Evolutionary conservation across 208 protist genomes (phyloP), one percentile per base, ranked within the genome.

Genomic region (Trypanosoma caninum): DNA sequence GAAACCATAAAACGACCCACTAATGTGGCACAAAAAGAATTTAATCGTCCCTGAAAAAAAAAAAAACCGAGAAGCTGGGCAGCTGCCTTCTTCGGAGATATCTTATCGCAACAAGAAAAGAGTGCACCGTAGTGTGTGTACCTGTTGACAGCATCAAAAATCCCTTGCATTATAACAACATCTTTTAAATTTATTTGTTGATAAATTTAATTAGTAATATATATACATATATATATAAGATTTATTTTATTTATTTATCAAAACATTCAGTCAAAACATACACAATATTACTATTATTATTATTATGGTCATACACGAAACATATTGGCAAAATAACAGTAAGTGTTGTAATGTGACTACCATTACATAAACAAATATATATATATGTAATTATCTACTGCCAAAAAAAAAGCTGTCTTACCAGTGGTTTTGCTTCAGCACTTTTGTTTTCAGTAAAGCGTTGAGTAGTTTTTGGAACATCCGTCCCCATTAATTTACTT

Each of bases 361-460:
- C 7, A 48, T 48, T 10, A 48, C 13, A 27, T 23, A 8, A 37
- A n/a, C 5, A 10, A 16, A 51, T 41, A 41, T 46, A 54, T 28
- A 57, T 57, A 57, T 59, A 23, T 38, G 3, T 37, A 35, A 25
- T 25, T 23, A 10, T 42, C 78, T 70, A 95, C 62, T 91, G 68
- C 89, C 89, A 95, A 52, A 95, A 95, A 59, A 95, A 95, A 40
- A 95, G 70, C 3, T 85, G 65, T 65, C 90, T 95, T 69, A 89
- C 80, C 59, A 95, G 65, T 2, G 89, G 89, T 63, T 95, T 95
- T 1, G 64, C 34, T 6, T 76, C 73, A n/a, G 41, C 25, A 11
- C 41, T 51, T 44, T 59, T 65, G 2, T 30, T 45, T 8, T 54
- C 14, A 2, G 59, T 11, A 25, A 50, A 28, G 40, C 48, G 18